Evolutionary conservation across 1,139 yeast genomes (phyloP), one percentile per base, ranked within the genome.

Genomic region (Yamadazyma triangularis): DNA sequence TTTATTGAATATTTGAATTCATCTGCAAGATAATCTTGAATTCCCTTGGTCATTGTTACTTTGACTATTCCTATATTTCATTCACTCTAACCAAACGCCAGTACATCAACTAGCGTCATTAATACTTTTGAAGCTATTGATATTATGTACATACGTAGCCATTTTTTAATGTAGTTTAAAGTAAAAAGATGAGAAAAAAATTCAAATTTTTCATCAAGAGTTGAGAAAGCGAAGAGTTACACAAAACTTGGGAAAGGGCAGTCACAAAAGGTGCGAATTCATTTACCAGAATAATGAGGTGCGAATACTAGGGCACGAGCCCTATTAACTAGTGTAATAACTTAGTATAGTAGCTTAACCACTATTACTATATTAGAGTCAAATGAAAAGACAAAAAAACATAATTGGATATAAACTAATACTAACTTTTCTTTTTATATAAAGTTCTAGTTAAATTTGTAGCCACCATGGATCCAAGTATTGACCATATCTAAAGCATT

Each of bases 21-120:
- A 43, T 47, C 70, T 63, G 70, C 70, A 62, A 63, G 70, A 63
- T 57, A 62, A 61, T 63, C 70, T 61, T 48, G 53, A 48, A 53
- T 60, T 64, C 70, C 70, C 68, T 42, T 59, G 70, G 67, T 53
- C 41, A 25, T 21, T n/a, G n/a, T n/a, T n/a, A n/a, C n/a, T n/a
- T n/a, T n/a, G n/a, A n/a, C n/a, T n/a, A n/a, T n/a, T n/a, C n/a
- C n/a, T n/a, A n/a, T n/a, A n/a, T n/a, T n/a, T n/a, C n/a, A n/a
- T n/a, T n/a, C n/a, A n/a, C n/a, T n/a, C n/a, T n/a, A n/a, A n/a
- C n/a, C n/a, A n/a, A n/a, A n/a, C n/a, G n/a, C n/a, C n/a, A n/a
- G n/a, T n/a, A n/a, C n/a, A n/a, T n/a, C n/a, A n/a, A n/a, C n/a
- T n/a, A n/a, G n/a, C n/a, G n/a, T n/a, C n/a, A n/a, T n/a, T n/a